A percentile compares a stretch with the other conserved stretches of the same genome.
phyloP scores from a whole-genome alignment of 2,329 filamentous ascomycete species.

The Thelonectria rubi region DNA sequence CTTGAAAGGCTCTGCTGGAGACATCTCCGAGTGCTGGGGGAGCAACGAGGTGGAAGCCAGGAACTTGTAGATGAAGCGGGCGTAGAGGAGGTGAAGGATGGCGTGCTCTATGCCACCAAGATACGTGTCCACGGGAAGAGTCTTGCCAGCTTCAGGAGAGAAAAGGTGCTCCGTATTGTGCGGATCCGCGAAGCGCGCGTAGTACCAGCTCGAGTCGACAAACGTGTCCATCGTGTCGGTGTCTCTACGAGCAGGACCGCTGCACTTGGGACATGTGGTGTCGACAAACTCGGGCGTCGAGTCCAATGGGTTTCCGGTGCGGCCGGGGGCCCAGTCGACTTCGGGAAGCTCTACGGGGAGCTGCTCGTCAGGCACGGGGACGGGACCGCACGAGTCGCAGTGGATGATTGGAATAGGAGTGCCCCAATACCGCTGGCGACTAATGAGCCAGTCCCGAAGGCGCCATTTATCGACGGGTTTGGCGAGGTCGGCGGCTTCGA shows the following conservation, averaged over 20 bases:
- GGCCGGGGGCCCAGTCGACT: conserved; percentile 73
- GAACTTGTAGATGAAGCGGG: conserved; percentile 91
- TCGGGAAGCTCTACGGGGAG: conserved; percentile 80
- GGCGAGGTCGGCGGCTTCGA: conserved; percentile 66
- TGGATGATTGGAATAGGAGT: conserved; percentile 90
- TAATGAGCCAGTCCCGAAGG: conserved; percentile 88
- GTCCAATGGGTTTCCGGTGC: conserved; percentile 80
- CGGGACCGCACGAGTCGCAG: conserved; percentile 77
- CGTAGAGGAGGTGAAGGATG: conserved; percentile 88
- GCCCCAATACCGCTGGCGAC: conserved; percentile 92
- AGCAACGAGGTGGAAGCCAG: conserved; percentile 66
- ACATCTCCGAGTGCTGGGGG: conserved; percentile 49
- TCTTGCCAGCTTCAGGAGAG: conserved; percentile 64
- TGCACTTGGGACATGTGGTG: conserved; percentile 78
- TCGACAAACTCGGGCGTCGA: conserved; percentile 77
- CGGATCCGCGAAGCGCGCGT: conserved; percentile 79
- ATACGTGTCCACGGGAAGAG: conserved; percentile 85
- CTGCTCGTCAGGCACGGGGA: conserved; percentile 79
- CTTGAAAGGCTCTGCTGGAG: conserved; percentile 77
- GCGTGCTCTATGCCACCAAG: conserved; percentile 91
- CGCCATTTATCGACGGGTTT: conserved; percentile 77
- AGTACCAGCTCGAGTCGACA: conserved; percentile 96
- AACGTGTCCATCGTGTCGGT: conserved; percentile 98
- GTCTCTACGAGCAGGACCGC: conserved; percentile 76
- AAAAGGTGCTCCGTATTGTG: conserved; percentile 71